These are phyloP conservation scores for Hymenoscyphus fraxineus DNA, from an alignment of 2,329 filamentous ascomycete genomes.

Conservation along the genomic window DNA sequence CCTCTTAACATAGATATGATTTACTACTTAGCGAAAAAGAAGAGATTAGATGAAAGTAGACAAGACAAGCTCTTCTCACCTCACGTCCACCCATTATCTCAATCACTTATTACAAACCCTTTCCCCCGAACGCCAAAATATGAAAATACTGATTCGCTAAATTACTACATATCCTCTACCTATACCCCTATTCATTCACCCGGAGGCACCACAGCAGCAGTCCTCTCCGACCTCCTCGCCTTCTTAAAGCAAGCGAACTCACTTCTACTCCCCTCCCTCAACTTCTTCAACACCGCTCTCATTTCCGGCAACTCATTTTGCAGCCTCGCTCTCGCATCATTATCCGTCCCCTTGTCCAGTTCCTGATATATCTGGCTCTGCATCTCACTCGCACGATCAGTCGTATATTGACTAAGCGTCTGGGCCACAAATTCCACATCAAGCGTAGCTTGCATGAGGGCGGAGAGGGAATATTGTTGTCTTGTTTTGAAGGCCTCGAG, in stretches of 20 bases:
- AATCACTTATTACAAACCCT: no score
- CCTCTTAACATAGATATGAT: no score
- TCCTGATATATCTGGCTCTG: slow-evolving; percentile 92
- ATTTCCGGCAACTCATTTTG: slow-evolving; percentile 89
- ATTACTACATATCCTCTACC: background rate
- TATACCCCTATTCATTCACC: background rate
- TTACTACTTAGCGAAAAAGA: no score
- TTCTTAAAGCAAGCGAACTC: slow-evolving; percentile 86
- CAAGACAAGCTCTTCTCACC: no score
- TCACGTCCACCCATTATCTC: no score
- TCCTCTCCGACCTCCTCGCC: slow-evolving; percentile 26
- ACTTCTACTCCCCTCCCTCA: slow-evolving; percentile 76
- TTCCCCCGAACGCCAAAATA: no score
- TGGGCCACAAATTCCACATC: slow-evolving; percentile 97
- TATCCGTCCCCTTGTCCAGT: slow-evolving; percentile 83
- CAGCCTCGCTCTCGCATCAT: slow-evolving; percentile 72
- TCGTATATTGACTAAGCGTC: slow-evolving; percentile 85
- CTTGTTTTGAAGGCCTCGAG: slow-evolving; percentile 72
- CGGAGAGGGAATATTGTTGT: slow-evolving; percentile 66
- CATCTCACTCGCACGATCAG: slow-evolving; percentile 72
- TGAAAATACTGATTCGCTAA: no score
- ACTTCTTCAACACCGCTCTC: slow-evolving; percentile 77
- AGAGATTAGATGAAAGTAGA: no score
- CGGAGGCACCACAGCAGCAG: background rate
- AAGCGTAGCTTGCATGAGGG: slow-evolving; percentile 93